phyloP scores from a whole-genome alignment of 2,329 filamentous ascomycete genomes.

The Lachnellula occidentalis region DNA sequence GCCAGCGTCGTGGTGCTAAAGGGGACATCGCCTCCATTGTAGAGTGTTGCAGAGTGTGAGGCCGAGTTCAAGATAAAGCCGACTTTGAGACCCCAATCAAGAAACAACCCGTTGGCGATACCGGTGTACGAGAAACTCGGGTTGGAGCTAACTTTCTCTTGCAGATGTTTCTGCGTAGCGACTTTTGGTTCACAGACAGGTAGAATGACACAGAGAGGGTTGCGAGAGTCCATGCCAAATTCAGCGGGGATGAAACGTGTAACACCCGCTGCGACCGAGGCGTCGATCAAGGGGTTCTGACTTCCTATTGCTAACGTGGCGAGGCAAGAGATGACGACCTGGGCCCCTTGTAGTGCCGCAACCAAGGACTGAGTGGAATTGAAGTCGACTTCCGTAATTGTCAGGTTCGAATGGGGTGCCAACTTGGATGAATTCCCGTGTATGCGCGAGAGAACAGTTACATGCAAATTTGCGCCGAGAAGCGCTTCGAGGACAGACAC shows the following conservation, averaged over 20 bases:
- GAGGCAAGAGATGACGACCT: slow-evolving; percentile 35
- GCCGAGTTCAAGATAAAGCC: slow-evolving; percentile 30
- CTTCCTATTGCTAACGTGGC: slow-evolving; percentile 27
- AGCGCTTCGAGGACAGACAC: slow-evolving; percentile 8
- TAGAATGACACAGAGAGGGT: slow-evolving; percentile 27
- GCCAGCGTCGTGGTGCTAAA: slow-evolving; percentile 39
- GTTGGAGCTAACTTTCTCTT: slow-evolving; percentile 21
- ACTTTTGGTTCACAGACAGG: slow-evolving; percentile 35
- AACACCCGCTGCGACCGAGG: slow-evolving; percentile 35
- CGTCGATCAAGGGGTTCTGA: slow-evolving; percentile 34
- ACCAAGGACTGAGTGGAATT: slow-evolving; percentile 29
- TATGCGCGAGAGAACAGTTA: slow-evolving; percentile 42
- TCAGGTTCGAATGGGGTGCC: slow-evolving; percentile 21
- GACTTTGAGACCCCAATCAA: slow-evolving; percentile 32
- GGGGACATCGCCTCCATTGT: slow-evolving; percentile 32
- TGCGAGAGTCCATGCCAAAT: slow-evolving; percentile 35
- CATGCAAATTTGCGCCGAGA: slow-evolving; percentile 29
- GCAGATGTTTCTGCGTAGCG: slow-evolving; percentile 32
- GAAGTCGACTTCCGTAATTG: slow-evolving; percentile 28
- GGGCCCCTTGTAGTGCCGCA: slow-evolving; percentile 31
- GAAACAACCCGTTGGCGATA: slow-evolving; percentile 33
- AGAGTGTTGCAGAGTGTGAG: slow-evolving; percentile 28
- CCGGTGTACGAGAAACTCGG: slow-evolving; percentile 31
- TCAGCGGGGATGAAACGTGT: slow-evolving; percentile 38
- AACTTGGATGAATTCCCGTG: slow-evolving; percentile 18